Evolutionary conservation across 208 protist species (phyloP), one percentile per base, ranked within the genome.

Genomic region (Crithidia expoeki): DNA sequence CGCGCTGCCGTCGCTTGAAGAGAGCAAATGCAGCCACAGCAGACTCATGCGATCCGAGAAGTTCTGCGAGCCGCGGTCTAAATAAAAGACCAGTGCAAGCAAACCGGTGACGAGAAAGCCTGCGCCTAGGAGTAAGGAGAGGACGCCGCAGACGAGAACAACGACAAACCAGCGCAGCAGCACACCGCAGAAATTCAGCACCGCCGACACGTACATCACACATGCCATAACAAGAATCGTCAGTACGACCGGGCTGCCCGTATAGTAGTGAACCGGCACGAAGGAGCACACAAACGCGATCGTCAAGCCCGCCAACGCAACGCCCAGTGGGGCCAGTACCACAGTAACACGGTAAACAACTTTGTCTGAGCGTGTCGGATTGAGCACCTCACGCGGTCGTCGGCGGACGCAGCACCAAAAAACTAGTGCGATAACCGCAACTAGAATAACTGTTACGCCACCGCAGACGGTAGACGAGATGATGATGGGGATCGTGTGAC

Each of bases 371-470:
- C 32, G 32, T 9, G 36, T n/a, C 19, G 74, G 55, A 30, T 80
- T 68, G 19, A 90, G 72, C 46, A 90, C 77, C 60, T 90, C 85
- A 16, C 78, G 78, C 17, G 85, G 79, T 5, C 60, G 72, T 17
- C 42, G 62, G 0, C 44, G 68, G 11, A 76, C 72, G 32, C 40
- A 74, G 53, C 65, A 69, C 14, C 44, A 74, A 65, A 80, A 83
- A 14, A 84, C 34, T 7, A 71, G 14, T 14, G 72, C 36, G 21
- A 82, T n/a, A 12, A 72, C 38, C 4, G 70, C 2, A 9, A 84
- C 23, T 10, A 76, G 16, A 19, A 81, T 2, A 34, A 83, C 9
- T 36, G 55, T 53, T 27, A 81, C 21, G 23, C 56, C 60, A 27
- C 64, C 68, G 21, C 25, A 61, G 2, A 87, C 71, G 27, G n/a